Base-by-base conservation (phyloP, 2,329 filamentous ascomycete genomes). In the Fusarium euwallaceae region DNA sequence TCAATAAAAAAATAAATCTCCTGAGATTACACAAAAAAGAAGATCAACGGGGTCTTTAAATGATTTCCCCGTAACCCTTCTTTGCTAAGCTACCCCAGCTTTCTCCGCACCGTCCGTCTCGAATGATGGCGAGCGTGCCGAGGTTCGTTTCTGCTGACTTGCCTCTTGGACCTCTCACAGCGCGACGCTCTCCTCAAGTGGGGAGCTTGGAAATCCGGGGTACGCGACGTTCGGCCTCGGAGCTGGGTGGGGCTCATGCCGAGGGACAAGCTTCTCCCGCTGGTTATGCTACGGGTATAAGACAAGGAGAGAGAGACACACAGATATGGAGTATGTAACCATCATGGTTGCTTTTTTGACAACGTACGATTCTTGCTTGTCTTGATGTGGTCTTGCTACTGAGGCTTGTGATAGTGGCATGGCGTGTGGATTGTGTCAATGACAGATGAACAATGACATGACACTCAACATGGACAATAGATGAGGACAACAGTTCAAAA, bases 71-170 rank as follows among this genome's bases (percentile, higher is more conserved):
- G 60, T 68, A 72, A 59, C 58, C 20, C 41, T 43, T 59, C 62
- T 32, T 32, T 32, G 29, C 29, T 32, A 43, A 73, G 48, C 63
- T 58, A 74, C 70, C 70, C 73, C 70, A 75, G 64, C 58, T 56
- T 56, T 77, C 77, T 79, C 77, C 77, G 77, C 77, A 79, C 76
- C 27, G 67, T 70, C 61, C 61, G 51, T 78, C 51, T 55, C 77
- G 71, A 75, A 78, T 64, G 70, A 71, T 70, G 45, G 66, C 34
- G 14, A 63, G 64, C 20, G 68, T 73, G 78, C 78, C 78, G 78
- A 79, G 78, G 78, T 72, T 64, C 71, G 43, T 60, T 72, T 72
- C 37, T 72, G 68, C 64, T 74, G 71, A 74, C 71, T 73, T 5
- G 10, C 51, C 34, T 29, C 22, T 17, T 55, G 27, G 51, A 12